Conservation (phyloP, 1,139 yeast genomes). For the Suhomyces taliae region DNA sequence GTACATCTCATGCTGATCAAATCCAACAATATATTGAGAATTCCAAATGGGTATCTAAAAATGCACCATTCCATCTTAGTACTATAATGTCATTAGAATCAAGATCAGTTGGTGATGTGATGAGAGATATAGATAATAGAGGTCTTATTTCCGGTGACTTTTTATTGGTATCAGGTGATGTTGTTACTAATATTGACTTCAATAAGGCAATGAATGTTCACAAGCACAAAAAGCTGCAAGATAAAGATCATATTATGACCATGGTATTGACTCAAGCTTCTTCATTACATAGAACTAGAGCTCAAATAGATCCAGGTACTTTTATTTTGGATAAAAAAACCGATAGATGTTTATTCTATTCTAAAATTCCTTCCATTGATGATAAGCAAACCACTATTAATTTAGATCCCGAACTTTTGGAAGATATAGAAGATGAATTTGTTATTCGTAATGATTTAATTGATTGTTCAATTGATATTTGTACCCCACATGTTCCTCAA, state of each 20-base stretch:
- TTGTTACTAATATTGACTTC: slow-evolving; percentile 86
- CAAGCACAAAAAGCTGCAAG: slow-evolving; percentile 64
- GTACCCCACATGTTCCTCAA: slow-evolving; percentile 93
- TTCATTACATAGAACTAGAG: slow-evolving; percentile 81
- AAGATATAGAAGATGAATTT: slow-evolving; percentile 70
- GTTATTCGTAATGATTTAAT: slow-evolving; percentile 85
- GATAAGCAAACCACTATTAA: slow-evolving; percentile 54
- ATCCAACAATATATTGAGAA: slow-evolving; percentile 76
- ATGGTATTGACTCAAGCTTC: slow-evolving; percentile 89
- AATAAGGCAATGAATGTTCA: slow-evolving; percentile 72
- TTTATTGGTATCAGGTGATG: slow-evolving; percentile 88
- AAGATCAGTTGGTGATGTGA: slow-evolving; percentile 92
- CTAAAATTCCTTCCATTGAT: slow-evolving; percentile 65
- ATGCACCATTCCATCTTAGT: slow-evolving; percentile 76
- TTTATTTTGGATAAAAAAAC: slow-evolving; percentile 76
- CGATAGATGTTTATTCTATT: slow-evolving; percentile 79
- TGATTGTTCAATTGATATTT: slow-evolving; percentile 94
- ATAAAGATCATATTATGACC: slow-evolving; percentile 88
- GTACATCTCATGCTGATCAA: slow-evolving; percentile 88
- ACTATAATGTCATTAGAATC: slow-evolving; percentile 86
- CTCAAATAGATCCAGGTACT: slow-evolving; percentile 78
- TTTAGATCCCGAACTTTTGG: slow-evolving; percentile 83
- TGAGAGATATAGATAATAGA: slow-evolving; percentile 91
- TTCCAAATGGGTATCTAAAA: slow-evolving; percentile 76
- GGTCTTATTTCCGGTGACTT: slow-evolving; percentile 90